Conservation (phyloP, 345 rosid species). For the Streptanthus diversifolius region DNA sequence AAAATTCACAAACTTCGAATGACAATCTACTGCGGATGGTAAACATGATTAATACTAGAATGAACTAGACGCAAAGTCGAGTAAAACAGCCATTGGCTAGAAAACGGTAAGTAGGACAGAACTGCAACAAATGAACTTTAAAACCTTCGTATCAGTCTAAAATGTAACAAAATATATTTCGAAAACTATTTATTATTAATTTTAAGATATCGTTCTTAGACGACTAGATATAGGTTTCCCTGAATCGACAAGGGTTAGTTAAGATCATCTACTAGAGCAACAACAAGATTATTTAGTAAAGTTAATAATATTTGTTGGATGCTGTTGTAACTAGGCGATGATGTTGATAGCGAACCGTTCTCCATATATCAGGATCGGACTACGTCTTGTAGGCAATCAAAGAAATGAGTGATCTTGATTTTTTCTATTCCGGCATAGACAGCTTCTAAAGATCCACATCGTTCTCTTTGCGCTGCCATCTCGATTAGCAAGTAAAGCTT, state of each 20-base stretch:
- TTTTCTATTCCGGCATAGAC: conserved; percentile 66
- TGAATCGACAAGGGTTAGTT: too few relatives aligned
- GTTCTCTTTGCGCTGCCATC: conserved; percentile 95
- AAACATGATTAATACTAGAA: too few relatives aligned
- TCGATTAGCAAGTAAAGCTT: conserved; percentile 84
- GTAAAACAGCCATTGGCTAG: neutral
- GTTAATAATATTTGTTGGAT: too few relatives aligned
- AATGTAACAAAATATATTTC: too few relatives aligned
- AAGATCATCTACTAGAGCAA: too few relatives aligned
- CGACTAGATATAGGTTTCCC: too few relatives aligned
- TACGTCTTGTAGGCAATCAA: conserved; percentile 79
- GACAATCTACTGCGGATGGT: neutral
- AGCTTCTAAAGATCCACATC: conserved; percentile 73
- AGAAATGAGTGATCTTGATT: conserved; percentile 67
- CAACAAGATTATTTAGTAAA: too few relatives aligned
- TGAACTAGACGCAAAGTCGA: too few relatives aligned
- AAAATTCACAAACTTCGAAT: neutral
- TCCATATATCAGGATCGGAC: conserved; percentile 50
- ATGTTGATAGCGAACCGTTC: too few relatives aligned
- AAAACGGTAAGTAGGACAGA: neutral
- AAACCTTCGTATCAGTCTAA: neutral
- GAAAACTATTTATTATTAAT: too few relatives aligned
- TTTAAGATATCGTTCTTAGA: too few relatives aligned
- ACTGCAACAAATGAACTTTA: neutral
- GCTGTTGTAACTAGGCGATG: too few relatives aligned